Conservation (phyloP, 805 yeast species). For the Starmerella powellii region DNA sequence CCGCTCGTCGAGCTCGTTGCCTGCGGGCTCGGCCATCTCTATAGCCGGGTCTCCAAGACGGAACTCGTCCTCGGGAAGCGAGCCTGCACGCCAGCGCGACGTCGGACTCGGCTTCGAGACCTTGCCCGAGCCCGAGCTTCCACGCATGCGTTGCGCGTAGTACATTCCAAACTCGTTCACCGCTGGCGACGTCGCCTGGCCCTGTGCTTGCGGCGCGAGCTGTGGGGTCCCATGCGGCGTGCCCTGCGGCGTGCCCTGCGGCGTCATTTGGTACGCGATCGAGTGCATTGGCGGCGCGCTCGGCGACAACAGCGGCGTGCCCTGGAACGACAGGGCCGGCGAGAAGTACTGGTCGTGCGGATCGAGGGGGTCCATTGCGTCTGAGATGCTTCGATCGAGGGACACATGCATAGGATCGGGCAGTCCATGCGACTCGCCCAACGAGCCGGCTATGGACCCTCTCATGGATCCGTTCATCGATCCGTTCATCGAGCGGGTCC, state of each 20-base stretch:
- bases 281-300: slow-evolving; percentile 14
- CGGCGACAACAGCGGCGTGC: slow-evolving; percentile 18
- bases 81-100: slow-evolving; percentile 6
- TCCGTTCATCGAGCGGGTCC: too few relatives aligned
- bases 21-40: slow-evolving; percentile 1
- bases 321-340: slow-evolving; percentile 14
- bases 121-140: slow-evolving; percentile 5
- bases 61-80: slow-evolving; percentile 16
- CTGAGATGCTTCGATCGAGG: too few relatives aligned
- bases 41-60: slow-evolving; percentile 18
- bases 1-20: slow-evolving; percentile 16
- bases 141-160: neutral
- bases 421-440: too few relatives aligned
- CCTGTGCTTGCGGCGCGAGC: neutral
- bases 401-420: too few relatives aligned
- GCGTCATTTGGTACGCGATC: neutral
- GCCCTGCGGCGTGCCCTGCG: neutral
- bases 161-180: slow-evolving; percentile 1
- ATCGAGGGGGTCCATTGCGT: neutral
- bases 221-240: slow-evolving; percentile 2
- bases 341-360: slow-evolving; percentile 6
- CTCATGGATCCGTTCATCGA: too few relatives aligned
- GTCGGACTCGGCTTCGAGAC: slow-evolving; percentile 15
- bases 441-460: too few relatives aligned
- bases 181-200: neutral